phyloP scores from a whole-genome alignment of 768 basidiomycete genomes.

The Trametes cinnabarina region DNA sequence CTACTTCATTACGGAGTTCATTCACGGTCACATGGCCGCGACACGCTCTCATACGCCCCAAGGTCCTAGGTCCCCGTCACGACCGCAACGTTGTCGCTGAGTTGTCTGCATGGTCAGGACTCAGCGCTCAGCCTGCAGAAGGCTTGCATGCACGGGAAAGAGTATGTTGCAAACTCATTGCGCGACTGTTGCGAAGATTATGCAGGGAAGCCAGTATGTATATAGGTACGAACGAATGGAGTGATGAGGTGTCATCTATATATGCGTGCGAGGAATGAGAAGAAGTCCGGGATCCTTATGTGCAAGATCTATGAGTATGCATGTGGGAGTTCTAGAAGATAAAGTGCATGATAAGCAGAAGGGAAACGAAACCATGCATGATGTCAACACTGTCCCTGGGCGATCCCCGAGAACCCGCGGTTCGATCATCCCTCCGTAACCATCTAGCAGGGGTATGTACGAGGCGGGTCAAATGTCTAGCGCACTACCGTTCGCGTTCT shows the following conservation, averaged over 20 bases:
- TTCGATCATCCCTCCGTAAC: too few species aligned
- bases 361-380: not conserved
- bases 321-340: not conserved
- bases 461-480: too few species aligned
- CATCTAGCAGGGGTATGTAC: not conserved
- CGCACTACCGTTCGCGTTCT: too few species aligned
- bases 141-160: too few species aligned
- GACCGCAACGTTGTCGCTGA: too few species aligned
- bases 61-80: too few species aligned
- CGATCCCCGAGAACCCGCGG: not conserved
- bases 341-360: not conserved
- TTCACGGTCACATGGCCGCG: slow-evolving; percentile 18
- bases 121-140: too few species aligned
- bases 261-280: not conserved
- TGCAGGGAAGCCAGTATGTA: slow-evolving; percentile 10
- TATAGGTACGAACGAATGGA: slow-evolving; percentile 9
- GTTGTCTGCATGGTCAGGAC: too few species aligned
- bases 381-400: not conserved
- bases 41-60: too few species aligned
- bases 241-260: not conserved
- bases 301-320: not conserved
- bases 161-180: too few species aligned
- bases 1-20: slow-evolving; percentile 16
- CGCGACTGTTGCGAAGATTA: not conserved
- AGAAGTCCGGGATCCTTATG: not conserved